A percentile compares a stretch with the other conserved stretches of the same genome.
Evolutionary conservation across 2,329 filamentous ascomycete species (phyloP).

Genomic region (Talaromyces amestolkiae): DNA sequence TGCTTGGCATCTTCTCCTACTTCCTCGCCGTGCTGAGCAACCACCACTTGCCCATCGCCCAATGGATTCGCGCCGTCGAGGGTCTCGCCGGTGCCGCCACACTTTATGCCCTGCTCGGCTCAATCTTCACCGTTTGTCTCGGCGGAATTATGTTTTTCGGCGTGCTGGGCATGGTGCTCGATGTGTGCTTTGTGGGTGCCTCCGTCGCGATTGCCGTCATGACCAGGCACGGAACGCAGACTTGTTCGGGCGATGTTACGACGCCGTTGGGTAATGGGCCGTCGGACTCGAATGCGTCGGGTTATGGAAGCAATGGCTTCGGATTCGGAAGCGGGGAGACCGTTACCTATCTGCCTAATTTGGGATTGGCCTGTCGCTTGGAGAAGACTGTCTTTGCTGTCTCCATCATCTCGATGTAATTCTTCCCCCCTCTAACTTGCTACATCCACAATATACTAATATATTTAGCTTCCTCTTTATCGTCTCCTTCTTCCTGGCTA

Average conservation of each 20-base stretch:
- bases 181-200: constrained; percentile 70
- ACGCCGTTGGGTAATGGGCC: constrained; percentile 69
- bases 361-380: constrained; percentile 67
- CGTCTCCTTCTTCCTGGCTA: constrained; percentile 66
- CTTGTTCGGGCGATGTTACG: constrained; percentile 63
- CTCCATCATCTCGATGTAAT: constrained; percentile 72
- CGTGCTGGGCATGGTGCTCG: constrained; percentile 69
- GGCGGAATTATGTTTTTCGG: constrained; percentile 73
- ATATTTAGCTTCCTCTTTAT: constrained; percentile 68
- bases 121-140: constrained; percentile 74
- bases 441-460: not conserved
- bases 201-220: constrained; percentile 81
- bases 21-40: constrained; percentile 72
- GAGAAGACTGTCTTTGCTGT: constrained; percentile 76
- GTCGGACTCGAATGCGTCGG: constrained; percentile 49
- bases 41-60: constrained; percentile 62
- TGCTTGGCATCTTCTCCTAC: constrained; percentile 79
- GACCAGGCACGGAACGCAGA: constrained; percentile 65
- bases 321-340: constrained; percentile 32
- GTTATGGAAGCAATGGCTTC: constrained; percentile 49
- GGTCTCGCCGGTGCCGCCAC: constrained; percentile 73
- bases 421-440: not conserved
- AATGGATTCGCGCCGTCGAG: constrained; percentile 68
- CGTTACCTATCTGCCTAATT: constrained; percentile 31
- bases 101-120: constrained; percentile 70